Evolutionary conservation across 2,329 filamentous ascomycete species (phyloP), one percentile per base, ranked within the genome.

Genomic region (Hypoxylon sp.): DNA sequence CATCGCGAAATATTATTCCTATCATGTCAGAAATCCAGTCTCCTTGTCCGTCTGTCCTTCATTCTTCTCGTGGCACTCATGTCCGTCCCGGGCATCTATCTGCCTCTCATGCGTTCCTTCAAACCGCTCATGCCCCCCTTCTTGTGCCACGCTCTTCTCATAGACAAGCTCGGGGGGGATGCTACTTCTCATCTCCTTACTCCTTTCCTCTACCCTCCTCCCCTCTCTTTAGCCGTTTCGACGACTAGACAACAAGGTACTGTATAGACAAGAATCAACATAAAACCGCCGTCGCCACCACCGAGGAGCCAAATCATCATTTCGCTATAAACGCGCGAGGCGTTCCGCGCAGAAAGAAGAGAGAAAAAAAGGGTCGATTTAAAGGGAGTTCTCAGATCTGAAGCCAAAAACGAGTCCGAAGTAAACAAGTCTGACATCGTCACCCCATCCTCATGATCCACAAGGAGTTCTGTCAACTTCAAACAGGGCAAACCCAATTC

Each of bases 1-100:
- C 18, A 17, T 35, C 31, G n/a, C 37, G 26, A 29, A 52, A 51
- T 55, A 55, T 59, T n/a, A 55, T 55, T 55, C 51, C 46, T 59
- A 55, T 59, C 47, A 33, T 48, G 45, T 33, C 35, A 50, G 26
- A 35, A n/a, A n/a, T n/a, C n/a, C 31, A 35, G 11, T 5, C 26
- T n/a, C 26, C 3, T 27, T 9, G 31, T 35, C 4, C 31, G 17
- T n/a, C n/a, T n/a, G n/a, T n/a, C n/a, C n/a, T n/a, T n/a, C 31
- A 15, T 35, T n/a, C n/a, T 35, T 15, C 31, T 17, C 29, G 48
- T 54, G 54, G 23, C 31, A 27, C 31, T 37, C 26, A 35, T 45
- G 9, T 11, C 18, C 37, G 38, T 31, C 15, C 15, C 29, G 29
- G 29, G 20, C 46, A 33, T 45, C 33, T 40, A 17, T 15, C 31